Conservation (phyloP, 129 eudicot genomes). For the Arctium lappa region DNA sequence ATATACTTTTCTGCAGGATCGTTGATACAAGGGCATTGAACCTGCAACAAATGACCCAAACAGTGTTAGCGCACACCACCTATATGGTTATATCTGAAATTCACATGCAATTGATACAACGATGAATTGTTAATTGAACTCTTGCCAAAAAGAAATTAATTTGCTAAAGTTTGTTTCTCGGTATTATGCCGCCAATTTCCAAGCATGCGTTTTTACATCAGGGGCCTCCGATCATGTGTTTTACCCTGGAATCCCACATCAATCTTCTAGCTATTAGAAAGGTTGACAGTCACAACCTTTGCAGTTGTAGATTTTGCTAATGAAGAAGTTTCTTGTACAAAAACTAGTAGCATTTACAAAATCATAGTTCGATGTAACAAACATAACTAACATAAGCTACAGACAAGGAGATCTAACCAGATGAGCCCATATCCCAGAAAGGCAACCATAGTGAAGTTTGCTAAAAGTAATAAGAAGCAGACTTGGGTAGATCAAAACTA, state of each 20-base stretch:
- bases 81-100: neutral
- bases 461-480: neutral
- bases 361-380: neutral
- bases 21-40: conserved; percentile 54
- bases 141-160: neutral
- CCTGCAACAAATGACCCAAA: conserved; percentile 40
- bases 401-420: neutral
- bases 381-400: neutral
- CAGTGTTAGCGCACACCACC: neutral
- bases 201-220: too few species aligned
- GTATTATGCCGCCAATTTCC: neutral
- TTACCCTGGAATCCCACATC: too few species aligned
- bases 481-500: neutral
- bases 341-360: neutral
- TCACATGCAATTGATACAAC: neutral
- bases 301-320: neutral
- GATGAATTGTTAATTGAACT: neutral
- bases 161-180: neutral
- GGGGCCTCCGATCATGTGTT: too few species aligned
- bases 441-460: neutral
- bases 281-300: neutral
- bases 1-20: conserved; percentile 80
- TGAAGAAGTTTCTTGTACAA: neutral
- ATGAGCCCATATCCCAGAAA: neutral
- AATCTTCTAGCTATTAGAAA: too few species aligned